phyloP scores from a whole-genome alignment of 495 filamentous ascomycete species.

The Aspergillus avenaceus region DNA sequence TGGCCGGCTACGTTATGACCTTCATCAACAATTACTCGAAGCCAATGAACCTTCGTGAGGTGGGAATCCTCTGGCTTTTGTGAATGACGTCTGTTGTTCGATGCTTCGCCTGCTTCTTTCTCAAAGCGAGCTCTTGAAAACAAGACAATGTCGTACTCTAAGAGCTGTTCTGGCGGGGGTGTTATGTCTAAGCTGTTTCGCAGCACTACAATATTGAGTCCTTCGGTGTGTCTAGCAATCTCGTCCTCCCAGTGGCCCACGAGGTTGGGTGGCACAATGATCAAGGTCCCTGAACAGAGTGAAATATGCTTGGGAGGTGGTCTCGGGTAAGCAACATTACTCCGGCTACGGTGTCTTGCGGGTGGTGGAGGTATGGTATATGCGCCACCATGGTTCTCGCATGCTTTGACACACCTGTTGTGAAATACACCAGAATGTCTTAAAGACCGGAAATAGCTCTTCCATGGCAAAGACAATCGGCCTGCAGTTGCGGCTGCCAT shows the following conservation, averaged over 20 bases:
- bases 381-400: constrained; percentile 48
- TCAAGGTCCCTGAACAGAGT: constrained; percentile 61
- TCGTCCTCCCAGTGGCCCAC: constrained; percentile 55
- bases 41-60: constrained; percentile 69
- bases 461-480: constrained; percentile 66
- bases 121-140: constrained; percentile 75
- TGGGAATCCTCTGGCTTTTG: constrained; percentile 46
- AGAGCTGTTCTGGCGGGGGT: constrained; percentile 55
- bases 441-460: constrained; percentile 46
- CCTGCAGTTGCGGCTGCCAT: constrained; percentile 72
- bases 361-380: constrained; percentile 52
- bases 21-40: constrained; percentile 87
- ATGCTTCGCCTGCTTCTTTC: constrained; percentile 43
- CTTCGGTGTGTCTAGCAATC: constrained; percentile 63
- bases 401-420: constrained; percentile 47
- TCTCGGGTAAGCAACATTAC: constrained; percentile 34
- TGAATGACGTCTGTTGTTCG: constrained; percentile 29
- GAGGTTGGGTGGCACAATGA: constrained; percentile 51
- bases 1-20: constrained; percentile 72
- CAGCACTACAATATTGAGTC: constrained; percentile 61
- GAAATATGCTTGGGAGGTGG: constrained; percentile 48
- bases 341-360: constrained; percentile 39
- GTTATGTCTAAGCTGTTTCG: constrained; percentile 45
- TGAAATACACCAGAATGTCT: constrained; percentile 32
- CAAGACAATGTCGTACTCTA: constrained; percentile 72